A percentile compares a stretch with the other conserved stretches of the same genome.
Conservation (phyloP, 805 yeast genomes). For the Lachancea cidri region DNA sequence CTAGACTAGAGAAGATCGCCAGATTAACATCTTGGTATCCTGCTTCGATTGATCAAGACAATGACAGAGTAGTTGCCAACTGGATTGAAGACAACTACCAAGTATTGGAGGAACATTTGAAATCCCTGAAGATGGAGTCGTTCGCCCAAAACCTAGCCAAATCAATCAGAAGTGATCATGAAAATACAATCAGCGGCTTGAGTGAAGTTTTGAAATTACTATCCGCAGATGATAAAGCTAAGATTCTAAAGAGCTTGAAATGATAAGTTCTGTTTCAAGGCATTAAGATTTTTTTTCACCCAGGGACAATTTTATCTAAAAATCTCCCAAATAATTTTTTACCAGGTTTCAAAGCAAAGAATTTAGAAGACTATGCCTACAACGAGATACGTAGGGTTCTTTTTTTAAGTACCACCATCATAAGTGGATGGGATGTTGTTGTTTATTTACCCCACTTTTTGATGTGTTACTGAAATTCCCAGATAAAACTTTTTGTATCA, state of each 20-base stretch:
- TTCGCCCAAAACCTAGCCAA: constrained; percentile 61
- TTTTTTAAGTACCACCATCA: not conserved
- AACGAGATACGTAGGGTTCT: no score
- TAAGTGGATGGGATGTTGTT: not conserved
- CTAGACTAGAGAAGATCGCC: constrained; percentile 77
- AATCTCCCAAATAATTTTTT: no score
- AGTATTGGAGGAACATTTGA: constrained; percentile 53
- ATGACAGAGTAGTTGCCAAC: constrained; percentile 72
- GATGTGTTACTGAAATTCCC: no score
- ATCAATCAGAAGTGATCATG: constrained; percentile 51
- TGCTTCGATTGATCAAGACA: constrained; percentile 55
- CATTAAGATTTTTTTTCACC: not conserved
- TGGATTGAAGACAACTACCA: constrained; percentile 82
- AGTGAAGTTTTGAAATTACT: constrained; percentile 49
- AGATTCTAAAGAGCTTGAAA: constrained; percentile 31
- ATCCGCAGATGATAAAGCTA: constrained; percentile 50
- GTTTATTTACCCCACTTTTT: not conserved
- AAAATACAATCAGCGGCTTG: constrained; percentile 49
- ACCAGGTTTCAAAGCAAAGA: no score
- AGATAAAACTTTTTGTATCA: no score
- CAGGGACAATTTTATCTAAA: no score
- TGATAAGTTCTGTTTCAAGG: constrained; percentile 8
- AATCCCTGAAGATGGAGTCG: constrained; percentile 59
- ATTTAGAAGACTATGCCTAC: no score
- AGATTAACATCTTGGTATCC: constrained; percentile 88